Evolutionary conservation across 1,284 basidiomycete genomes (phyloP).

Genomic region (Trichosporon sp.): DNA sequence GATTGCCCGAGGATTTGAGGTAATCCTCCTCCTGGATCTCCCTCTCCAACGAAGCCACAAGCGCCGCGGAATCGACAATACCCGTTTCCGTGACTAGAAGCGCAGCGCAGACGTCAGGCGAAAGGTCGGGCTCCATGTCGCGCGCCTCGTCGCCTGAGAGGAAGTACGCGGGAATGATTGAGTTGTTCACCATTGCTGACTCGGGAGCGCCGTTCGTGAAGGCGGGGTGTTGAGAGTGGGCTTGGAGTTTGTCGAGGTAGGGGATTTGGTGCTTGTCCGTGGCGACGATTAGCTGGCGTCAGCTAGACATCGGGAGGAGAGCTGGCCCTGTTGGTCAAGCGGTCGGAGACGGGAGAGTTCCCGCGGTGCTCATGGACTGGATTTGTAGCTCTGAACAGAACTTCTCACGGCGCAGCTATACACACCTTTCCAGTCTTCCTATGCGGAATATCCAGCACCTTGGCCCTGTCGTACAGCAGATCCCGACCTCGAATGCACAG

Average conservation of each 20-base stretch:
- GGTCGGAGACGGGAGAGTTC: not conserved
- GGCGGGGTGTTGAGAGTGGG: constrained; percentile 54
- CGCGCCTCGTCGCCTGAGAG: constrained; percentile 67
- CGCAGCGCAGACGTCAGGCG: constrained; percentile 62
- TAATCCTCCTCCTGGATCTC: constrained; percentile 56
- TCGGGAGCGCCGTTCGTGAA: constrained; percentile 15
- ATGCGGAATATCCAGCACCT: constrained; percentile 60
- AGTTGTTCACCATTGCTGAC: constrained; percentile 13
- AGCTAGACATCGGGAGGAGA: not conserved
- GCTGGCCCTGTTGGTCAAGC: no score
- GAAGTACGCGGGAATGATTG: constrained; percentile 61
- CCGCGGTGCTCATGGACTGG: no score
- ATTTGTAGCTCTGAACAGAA: no score
- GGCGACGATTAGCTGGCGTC: constrained; percentile 64
- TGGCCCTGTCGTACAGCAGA: constrained; percentile 75
- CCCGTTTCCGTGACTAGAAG: constrained; percentile 83
- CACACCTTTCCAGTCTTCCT: constrained; percentile 69
- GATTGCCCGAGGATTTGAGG: constrained; percentile 7
- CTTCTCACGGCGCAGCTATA: no score
- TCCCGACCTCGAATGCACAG: constrained; percentile 82
- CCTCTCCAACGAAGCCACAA: constrained; percentile 71
- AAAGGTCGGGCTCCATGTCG: constrained; percentile 75
- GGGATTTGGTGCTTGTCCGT: constrained; percentile 56
- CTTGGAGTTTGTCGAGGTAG: constrained; percentile 66
- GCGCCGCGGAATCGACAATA: constrained; percentile 78